Base-by-base conservation (phyloP, 768 basidiomycete species). In the Termitomyces sp. region DNA sequence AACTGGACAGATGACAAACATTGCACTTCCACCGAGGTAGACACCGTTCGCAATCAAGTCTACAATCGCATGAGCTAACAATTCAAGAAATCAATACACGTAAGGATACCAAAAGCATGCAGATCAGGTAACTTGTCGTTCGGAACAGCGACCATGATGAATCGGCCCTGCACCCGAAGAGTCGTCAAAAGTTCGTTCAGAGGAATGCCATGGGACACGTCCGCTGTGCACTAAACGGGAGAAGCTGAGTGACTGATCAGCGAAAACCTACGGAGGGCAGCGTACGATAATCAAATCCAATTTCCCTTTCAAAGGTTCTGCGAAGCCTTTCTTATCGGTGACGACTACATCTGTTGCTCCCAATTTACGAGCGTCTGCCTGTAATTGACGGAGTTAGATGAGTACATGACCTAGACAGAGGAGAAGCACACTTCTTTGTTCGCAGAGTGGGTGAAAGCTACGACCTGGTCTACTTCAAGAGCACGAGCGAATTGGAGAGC, bases 81-180 rank as follows among this genome's bases (percentile, higher is more conserved):
- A 7, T 13, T 9, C 0, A 15, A 8, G 8, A 6, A 22, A n/a
- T 27, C 6, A 18, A 51, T 9, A 22, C 5, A 12, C 37, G 24
- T 2, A 18, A 34, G 16, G 5, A 18, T 60, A 71, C 73, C 60
- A 4, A 18, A 55, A 2, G 75, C 68, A 27, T 70, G 66, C 50
- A 81, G 58, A 24, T 71, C 65, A 2, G 80, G 78, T 16, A 82
- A 69, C 31, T 74, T 70, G 13, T 77, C 73, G 53, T 84, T 81
- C 9, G 83, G 84, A 37, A 85, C 66, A 47, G 82, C 82, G 48
- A 86, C 85, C 66, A 79, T 79, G 58, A 86, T 75, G 64, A 85
- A 74, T n/a, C 76, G 73, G 6, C 83, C 82, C 58, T 81, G 77
- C 4, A 84, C 78, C 22, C 73, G 74, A 33, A 87, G 76, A 49